Percentiles rank a stretch among this genome's conserved stretches.
Evolutionary conservation across 2,329 filamentous ascomycete genomes (phyloP).

Genomic region (Orbilia quercus): DNA sequence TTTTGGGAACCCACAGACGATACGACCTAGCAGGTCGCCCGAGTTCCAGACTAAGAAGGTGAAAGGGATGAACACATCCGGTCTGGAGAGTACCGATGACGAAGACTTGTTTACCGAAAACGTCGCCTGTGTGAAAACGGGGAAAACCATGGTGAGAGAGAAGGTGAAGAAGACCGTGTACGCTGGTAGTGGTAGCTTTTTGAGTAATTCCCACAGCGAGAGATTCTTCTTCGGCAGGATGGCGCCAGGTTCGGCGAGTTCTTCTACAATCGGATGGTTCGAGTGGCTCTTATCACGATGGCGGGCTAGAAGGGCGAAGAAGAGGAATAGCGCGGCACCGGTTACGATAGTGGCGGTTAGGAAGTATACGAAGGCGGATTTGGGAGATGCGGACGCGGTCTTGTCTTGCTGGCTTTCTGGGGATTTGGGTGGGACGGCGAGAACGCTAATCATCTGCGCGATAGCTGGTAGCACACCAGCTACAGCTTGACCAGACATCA

Average conservation of each 20-base stretch:
- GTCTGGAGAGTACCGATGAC: slow-evolving; percentile 72
- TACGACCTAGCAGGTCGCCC: slow-evolving; percentile 82
- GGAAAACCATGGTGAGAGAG: slow-evolving; percentile 89
- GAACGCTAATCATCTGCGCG: slow-evolving; percentile 84
- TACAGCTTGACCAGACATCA: slow-evolving; percentile 94
- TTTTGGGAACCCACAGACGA: slow-evolving; percentile 63
- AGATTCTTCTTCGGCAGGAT: slow-evolving; percentile 65
- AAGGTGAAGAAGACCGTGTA: slow-evolving; percentile 84
- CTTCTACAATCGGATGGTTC: slow-evolving; percentile 65
- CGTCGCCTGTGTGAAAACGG: slow-evolving; percentile 77
- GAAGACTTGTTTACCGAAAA: slow-evolving; percentile 57
- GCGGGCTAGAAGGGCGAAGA: slow-evolving; percentile 77
- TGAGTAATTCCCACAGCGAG: slow-evolving; percentile 74
- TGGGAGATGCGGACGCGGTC: slow-evolving; percentile 59
- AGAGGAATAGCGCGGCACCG: slow-evolving; percentile 74
- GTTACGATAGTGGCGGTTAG: slow-evolving; percentile 85
- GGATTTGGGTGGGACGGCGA: slow-evolving; percentile 70
- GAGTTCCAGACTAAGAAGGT: slow-evolving; percentile 93
- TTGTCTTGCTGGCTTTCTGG: slow-evolving; percentile 60
- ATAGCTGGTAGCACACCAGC: slow-evolving; percentile 90
- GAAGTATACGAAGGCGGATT: slow-evolving; percentile 86
- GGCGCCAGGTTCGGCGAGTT: slow-evolving; percentile 67
- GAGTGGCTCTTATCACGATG: slow-evolving; percentile 51
- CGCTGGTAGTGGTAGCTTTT: slow-evolving; percentile 82
- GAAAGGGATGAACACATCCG: slow-evolving; percentile 85